Percentiles rank a stretch among this genome's conserved stretches.
Evolutionary conservation across 768 basidiomycete species (phyloP).

Genomic region (Serendipita indica): DNA sequence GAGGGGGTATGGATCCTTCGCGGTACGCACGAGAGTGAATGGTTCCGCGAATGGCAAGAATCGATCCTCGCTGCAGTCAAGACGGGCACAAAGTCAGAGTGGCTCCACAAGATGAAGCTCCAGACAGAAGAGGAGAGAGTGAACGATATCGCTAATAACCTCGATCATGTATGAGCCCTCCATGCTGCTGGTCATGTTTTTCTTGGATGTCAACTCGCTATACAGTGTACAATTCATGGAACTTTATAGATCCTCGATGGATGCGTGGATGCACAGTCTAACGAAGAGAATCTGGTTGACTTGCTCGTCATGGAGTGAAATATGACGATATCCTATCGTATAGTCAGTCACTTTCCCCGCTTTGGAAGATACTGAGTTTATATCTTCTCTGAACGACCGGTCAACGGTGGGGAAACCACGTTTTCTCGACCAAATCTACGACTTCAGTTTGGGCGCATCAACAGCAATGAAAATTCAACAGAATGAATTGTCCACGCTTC

Average conservation of each 20-base stretch:
- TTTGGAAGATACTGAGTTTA: too few species aligned
- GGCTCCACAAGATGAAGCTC: neutral
- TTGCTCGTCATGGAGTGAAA: slow-evolving; percentile 79
- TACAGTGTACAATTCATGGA: too few species aligned
- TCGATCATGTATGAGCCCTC: too few species aligned
- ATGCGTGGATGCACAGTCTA: slow-evolving; percentile 73
- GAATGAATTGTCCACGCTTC: too few species aligned
- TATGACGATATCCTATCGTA: slow-evolving; percentile 85
- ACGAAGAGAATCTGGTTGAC: slow-evolving; percentile 83
- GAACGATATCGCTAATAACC: neutral
- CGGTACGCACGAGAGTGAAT: neutral
- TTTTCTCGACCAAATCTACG: too few species aligned
- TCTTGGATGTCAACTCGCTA: too few species aligned
- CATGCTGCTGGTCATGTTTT: too few species aligned
- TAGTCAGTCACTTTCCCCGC: too few species aligned
- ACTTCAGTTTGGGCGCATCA: too few species aligned
- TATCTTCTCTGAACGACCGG: too few species aligned
- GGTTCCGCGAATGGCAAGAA: neutral
- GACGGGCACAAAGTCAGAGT: neutral
- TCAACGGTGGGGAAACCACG: too few species aligned
- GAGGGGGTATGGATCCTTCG: neutral
- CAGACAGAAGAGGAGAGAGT: neutral
- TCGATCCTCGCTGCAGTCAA: neutral
- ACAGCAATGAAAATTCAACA: too few species aligned
- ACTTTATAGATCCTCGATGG: slow-evolving; percentile 27